Conservation (phyloP, 73 alveolate genomes). For the Blepharisma stoltei region DNA sequence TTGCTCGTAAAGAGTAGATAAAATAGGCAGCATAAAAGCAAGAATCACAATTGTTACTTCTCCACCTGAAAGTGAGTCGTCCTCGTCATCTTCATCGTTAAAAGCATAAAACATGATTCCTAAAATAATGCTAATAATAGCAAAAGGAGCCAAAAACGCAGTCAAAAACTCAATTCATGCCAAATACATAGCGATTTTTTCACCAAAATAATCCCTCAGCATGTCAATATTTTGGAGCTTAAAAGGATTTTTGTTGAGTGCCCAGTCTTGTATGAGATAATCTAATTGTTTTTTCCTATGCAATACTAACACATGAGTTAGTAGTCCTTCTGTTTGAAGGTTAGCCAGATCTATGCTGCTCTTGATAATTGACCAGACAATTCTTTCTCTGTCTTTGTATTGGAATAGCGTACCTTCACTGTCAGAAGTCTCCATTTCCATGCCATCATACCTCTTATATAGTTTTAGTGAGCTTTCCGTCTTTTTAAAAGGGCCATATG, state of each 20-base stretch:
- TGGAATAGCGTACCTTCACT: not conserved
- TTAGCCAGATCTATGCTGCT: not conserved
- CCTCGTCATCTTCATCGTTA: not conserved
- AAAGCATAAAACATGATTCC: not conserved
- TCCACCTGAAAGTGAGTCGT: not conserved
- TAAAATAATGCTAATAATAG: constrained; percentile 2
- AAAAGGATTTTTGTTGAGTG: not conserved
- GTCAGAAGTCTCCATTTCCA: not conserved
- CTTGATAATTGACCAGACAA: not conserved
- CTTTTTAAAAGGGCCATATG: not conserved
- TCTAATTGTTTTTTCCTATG: not conserved
- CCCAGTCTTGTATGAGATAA: not conserved
- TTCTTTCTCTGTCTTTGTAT: not conserved
- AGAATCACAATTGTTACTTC: not conserved
- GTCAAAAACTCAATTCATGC: constrained; percentile 43
- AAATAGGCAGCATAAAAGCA: not conserved
- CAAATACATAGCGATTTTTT: constrained; percentile 65
- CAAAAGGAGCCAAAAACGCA: not conserved
- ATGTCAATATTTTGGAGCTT: constrained; percentile 32
- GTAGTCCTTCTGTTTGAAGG: not conserved
- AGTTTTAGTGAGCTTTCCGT: not conserved
- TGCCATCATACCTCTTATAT: not conserved
- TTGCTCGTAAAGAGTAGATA: not conserved
- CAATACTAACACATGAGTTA: not conserved
- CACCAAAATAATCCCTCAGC: constrained; percentile 61